phyloP scores from a whole-genome alignment of 495 filamentous ascomycete species.

The Aspergillus bertholletiae region DNA sequence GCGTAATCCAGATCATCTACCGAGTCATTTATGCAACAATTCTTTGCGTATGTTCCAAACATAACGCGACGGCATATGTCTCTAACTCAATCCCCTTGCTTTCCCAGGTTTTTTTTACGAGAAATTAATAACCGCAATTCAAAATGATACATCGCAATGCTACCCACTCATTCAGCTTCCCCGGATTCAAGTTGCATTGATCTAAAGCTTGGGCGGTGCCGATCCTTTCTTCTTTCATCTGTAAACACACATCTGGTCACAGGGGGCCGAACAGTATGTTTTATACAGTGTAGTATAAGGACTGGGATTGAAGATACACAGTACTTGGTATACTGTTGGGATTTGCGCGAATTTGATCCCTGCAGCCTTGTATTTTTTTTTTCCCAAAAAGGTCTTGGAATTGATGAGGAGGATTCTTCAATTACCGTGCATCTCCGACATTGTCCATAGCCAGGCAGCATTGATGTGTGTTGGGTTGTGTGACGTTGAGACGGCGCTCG shows the following conservation, averaged over 20 bases:
- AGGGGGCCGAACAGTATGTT: constrained; percentile 1
- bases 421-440: neutral
- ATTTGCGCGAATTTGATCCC: neutral
- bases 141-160: neutral
- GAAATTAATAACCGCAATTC: neutral
- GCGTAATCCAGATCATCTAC: neutral
- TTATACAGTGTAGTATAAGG: too few species aligned
- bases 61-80: neutral
- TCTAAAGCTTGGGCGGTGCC: constrained; percentile 14
- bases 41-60: neutral
- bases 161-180: constrained; percentile 5
- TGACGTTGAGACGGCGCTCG: neutral
- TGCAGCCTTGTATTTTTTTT: too few species aligned
- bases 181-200: constrained; percentile 10
- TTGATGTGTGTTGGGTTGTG: neutral
- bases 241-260: neutral
- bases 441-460: neutral
- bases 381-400: neutral
- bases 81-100: neutral
- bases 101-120: neutral
- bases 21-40: neutral
- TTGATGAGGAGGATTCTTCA: neutral
- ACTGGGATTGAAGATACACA: too few species aligned
- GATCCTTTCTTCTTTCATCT: constrained; percentile 5
- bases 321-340: constrained; percentile 3